Conservation (phyloP, 306 rosid species). For the Hippophae tibetana region DNA sequence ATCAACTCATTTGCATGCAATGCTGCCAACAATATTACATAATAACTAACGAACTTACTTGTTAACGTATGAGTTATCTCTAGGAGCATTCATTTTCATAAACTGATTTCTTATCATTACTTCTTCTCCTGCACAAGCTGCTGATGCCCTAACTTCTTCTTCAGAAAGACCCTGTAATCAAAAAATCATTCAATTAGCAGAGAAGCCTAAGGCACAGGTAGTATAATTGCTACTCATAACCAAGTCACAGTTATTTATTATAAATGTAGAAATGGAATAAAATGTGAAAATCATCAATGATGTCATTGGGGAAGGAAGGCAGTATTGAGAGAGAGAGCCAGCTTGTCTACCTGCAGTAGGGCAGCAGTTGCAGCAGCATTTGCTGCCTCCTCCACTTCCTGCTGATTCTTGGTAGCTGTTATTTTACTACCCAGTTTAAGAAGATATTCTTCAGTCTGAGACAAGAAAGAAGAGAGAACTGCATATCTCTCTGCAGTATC, state of each 20-base stretch:
- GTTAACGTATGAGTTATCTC: constrained; percentile 77
- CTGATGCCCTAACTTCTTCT: constrained; percentile 93
- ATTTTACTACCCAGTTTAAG: constrained; percentile 89
- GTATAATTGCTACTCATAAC: no score
- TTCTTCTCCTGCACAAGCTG: constrained; percentile 97
- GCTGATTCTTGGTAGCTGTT: constrained; percentile 80
- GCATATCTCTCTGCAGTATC: constrained; percentile 96
- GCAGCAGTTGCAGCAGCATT: constrained; percentile 86
- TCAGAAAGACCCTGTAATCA: constrained; percentile 83
- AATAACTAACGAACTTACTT: constrained; percentile 45
- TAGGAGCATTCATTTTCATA: constrained; percentile 92
- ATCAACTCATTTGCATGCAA: constrained; percentile 8
- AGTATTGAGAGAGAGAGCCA: constrained; percentile 3
- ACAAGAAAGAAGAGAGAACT: constrained; percentile 83
- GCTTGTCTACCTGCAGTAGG: constrained; percentile 63
- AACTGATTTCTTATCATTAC: constrained; percentile 90
- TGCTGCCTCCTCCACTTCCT: constrained; percentile 93
- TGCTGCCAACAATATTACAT: constrained; percentile 12
- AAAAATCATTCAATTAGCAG: constrained; percentile 5
- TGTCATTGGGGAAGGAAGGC: no score
- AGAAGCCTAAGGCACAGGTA: no score
- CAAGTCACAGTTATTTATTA: constrained; percentile 10
- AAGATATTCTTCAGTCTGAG: constrained; percentile 97
- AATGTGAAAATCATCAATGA: constrained; percentile 7
- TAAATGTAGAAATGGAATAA: constrained; percentile 4